Conservation (phyloP, 257 asterid species). For the Plantago ovata region DNA sequence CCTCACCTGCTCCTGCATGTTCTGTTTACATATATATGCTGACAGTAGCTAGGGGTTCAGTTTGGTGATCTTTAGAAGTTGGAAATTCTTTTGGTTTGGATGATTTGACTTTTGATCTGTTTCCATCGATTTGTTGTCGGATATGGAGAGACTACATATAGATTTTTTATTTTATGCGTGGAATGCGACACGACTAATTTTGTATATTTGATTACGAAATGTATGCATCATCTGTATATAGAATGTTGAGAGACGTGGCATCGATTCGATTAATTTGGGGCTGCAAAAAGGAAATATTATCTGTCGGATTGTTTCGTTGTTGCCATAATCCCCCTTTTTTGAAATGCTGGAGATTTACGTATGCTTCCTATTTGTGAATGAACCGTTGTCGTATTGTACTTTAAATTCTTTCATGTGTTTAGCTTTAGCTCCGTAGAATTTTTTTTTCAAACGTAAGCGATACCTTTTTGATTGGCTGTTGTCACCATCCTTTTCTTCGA, state of each 20-base stretch:
- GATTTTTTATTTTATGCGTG: not conserved
- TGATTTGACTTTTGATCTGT: constrained; percentile 18
- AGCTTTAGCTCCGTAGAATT: not conserved
- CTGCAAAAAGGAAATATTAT: not conserved
- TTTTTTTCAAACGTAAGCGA: not conserved
- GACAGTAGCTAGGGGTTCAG: not conserved
- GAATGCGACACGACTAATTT: not conserved
- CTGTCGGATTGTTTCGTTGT: not conserved
- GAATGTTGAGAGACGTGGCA: not conserved
- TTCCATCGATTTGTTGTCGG: not conserved
- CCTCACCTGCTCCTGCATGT: not conserved
- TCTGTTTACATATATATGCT: not conserved
- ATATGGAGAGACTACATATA: no score
- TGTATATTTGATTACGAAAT: not conserved
- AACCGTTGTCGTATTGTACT: not conserved
- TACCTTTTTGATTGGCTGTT: not conserved
- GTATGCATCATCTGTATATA: not conserved
- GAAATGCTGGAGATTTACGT: not conserved
- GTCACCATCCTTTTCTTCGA: not conserved
- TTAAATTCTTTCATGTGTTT: not conserved
- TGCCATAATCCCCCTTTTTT: not conserved
- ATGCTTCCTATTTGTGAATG: not conserved
- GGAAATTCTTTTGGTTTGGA: not conserved
- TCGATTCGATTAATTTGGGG: not conserved
- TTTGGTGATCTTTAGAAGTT: not conserved